phyloP scores from a whole-genome alignment of 441 rosid species.

The Brassica hybrid region DNA sequence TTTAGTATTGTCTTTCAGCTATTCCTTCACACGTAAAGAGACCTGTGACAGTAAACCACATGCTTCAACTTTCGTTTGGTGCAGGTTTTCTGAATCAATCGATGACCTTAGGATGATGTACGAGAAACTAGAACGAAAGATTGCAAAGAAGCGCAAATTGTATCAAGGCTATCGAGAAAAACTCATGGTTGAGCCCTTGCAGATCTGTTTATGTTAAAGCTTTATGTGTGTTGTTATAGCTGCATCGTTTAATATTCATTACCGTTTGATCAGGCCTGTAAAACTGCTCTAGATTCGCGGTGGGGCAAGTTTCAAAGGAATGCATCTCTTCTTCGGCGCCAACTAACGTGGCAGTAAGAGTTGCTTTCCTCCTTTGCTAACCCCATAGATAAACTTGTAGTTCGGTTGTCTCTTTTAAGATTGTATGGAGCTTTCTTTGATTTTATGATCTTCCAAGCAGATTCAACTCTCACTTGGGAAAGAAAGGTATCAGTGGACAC shows the following conservation, averaged over 20 bases:
- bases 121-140: constrained; percentile 69
- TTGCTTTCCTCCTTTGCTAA: constrained; percentile 29
- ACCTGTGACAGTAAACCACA: constrained; percentile 17
- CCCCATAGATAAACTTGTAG: constrained; percentile 6
- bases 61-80: constrained; percentile 22
- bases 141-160: constrained; percentile 61
- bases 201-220: constrained; percentile 21
- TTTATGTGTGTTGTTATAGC: neutral
- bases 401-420: constrained; percentile 15
- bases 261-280: constrained; percentile 53
- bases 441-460: constrained; percentile 48
- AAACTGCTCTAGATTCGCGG: constrained; percentile 58
- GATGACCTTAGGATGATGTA: constrained; percentile 81
- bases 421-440: constrained; percentile 17
- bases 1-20: constrained; percentile 16
- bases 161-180: constrained; percentile 67
- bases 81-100: constrained; percentile 90
- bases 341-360: constrained; percentile 76
- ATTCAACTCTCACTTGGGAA: constrained; percentile 84
- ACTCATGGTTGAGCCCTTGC: constrained; percentile 56
- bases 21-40: constrained; percentile 10
- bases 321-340: constrained; percentile 59
- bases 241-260: constrained; percentile 15
- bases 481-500: constrained; percentile 80
- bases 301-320: constrained; percentile 71